Evolutionary conservation across 2,329 filamentous ascomycete genomes (phyloP).

Genomic region (Xylaria sp.): DNA sequence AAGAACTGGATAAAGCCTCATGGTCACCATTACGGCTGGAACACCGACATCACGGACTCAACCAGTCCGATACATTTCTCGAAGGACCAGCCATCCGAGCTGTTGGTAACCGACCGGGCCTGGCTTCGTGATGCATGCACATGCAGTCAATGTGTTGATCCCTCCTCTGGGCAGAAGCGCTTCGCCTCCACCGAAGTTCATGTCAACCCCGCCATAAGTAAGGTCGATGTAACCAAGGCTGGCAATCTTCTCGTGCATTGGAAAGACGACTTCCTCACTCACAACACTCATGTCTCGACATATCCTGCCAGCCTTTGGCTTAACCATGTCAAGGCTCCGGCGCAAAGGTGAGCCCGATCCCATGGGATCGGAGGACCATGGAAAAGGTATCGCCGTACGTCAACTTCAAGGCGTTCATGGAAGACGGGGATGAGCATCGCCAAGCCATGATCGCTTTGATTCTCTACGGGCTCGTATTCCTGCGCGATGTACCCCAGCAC

Average conservation of each 20-base stretch:
- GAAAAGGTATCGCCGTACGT: constrained; percentile 57
- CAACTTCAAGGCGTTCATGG: constrained; percentile 75
- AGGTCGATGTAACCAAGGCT: constrained; percentile 39
- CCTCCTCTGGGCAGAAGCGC: constrained; percentile 65
- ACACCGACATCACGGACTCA: neutral
- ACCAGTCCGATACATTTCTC: neutral
- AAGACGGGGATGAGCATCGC: constrained; percentile 61
- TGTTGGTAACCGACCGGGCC: constrained; percentile 18
- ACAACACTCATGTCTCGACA: constrained; percentile 41
- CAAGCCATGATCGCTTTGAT: constrained; percentile 67
- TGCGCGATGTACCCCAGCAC: constrained; percentile 74
- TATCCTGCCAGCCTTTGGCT: constrained; percentile 37
- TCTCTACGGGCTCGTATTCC: constrained; percentile 74
- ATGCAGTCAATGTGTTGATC: constrained; percentile 62
- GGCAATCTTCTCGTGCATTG: constrained; percentile 67
- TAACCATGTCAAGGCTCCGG: neutral
- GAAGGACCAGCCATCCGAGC: neutral
- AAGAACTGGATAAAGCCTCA: neutral
- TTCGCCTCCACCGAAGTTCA: constrained; percentile 72
- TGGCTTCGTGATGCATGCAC: constrained; percentile 64
- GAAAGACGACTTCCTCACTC: constrained; percentile 48
- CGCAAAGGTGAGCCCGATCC: neutral
- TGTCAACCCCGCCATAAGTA: constrained; percentile 44
- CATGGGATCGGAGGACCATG: constrained; percentile 46
- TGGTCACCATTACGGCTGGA: neutral